Conservation (phyloP, 2,329 filamentous ascomycete genomes). For the Fusarium sp. region DNA sequence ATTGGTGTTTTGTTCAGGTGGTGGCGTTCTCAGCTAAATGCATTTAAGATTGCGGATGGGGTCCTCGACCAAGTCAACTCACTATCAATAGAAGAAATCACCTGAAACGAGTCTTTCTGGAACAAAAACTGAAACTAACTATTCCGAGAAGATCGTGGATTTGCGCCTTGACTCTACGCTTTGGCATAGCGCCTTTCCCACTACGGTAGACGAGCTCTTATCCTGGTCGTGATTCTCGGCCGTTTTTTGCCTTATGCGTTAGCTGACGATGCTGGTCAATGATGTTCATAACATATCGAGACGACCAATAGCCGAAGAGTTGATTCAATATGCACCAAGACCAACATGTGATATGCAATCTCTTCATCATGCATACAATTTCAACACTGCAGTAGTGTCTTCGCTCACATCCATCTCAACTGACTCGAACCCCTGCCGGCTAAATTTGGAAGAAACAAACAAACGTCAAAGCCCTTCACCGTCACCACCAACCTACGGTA, state of each 20-base stretch:
- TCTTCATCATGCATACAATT: neutral
- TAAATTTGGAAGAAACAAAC: constrained; percentile 28
- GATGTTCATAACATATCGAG: neutral
- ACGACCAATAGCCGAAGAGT: neutral
- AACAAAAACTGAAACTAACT: constrained; percentile 21
- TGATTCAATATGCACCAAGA: accelerated
- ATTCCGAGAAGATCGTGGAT: constrained; percentile 5
- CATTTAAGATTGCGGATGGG: constrained; percentile 17
- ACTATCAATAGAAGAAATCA: constrained; percentile 1
- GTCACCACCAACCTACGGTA: constrained; percentile 21
- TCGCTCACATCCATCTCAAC: neutral
- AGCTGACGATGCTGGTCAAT: constrained; percentile 9
- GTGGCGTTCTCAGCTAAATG: constrained; percentile 6
- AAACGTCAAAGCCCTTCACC: constrained; percentile 24
- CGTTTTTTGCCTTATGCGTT: neutral
- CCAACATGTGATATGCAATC: constrained; percentile 4
- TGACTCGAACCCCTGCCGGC: constrained; percentile 23
- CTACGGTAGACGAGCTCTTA: neutral
- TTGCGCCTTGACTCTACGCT: neutral
- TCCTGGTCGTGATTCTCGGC: neutral
- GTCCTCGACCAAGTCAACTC: neutral
- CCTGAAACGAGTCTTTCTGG: constrained; percentile 29
- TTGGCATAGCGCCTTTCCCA: neutral
- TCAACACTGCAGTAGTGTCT: constrained; percentile 1
- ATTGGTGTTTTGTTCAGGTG: constrained; percentile 15